phyloP scores from a whole-genome alignment of 2,329 filamentous ascomycete genomes.

The Paraconiothyrium brasiliense region DNA sequence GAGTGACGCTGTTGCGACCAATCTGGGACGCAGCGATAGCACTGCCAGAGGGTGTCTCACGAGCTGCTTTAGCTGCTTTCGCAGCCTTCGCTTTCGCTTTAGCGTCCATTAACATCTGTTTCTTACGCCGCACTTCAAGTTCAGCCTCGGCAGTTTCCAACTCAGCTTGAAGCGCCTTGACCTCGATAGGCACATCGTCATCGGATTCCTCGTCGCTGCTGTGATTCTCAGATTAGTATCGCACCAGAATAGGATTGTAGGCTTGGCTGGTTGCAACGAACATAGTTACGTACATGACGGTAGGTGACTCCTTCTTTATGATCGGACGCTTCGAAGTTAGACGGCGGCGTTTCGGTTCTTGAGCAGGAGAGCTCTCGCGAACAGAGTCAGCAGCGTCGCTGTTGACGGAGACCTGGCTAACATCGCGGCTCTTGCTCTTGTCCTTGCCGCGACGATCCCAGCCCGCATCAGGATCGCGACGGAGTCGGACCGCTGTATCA shows the following conservation, averaged over 20 bases:
- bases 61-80: constrained; percentile 15
- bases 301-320: constrained; percentile 1
- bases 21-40: neutral
- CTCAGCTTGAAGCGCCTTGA: constrained; percentile 39
- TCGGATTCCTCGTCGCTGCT: constrained; percentile 22
- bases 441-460: constrained; percentile 38
- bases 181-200: constrained; percentile 29
- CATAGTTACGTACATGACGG: constrained; percentile 24
- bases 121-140: constrained; percentile 36
- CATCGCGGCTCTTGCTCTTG: constrained; percentile 23
- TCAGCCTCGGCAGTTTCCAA: constrained; percentile 46
- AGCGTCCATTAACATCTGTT: constrained; percentile 32
- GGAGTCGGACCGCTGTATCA: constrained; percentile 28
- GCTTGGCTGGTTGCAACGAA: constrained; percentile 9
- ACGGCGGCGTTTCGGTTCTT: constrained; percentile 5
- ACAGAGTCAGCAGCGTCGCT: constrained; percentile 18
- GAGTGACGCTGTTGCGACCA: neutral
- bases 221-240: neutral
- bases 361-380: constrained; percentile 8
- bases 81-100: constrained; percentile 24
- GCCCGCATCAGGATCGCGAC: constrained; percentile 35
- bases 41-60: neutral
- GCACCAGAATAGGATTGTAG: neutral
- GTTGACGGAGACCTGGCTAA: constrained; percentile 20
- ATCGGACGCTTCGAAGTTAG: neutral